Base-by-base conservation (phyloP, 108 stramenopile species). In the Pseudonitzschia delicatissima region DNA sequence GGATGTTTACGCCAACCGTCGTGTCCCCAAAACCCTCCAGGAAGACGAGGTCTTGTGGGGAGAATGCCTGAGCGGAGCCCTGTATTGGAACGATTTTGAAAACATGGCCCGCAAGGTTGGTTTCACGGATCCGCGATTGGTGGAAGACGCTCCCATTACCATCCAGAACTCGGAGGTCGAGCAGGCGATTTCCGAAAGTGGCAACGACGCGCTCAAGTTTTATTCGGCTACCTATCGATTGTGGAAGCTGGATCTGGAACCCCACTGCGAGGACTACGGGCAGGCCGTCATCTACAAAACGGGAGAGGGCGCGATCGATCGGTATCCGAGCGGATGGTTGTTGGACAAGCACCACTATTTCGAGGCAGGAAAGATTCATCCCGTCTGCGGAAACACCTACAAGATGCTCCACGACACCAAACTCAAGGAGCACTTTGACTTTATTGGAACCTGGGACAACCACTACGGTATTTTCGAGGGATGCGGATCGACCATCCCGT, bases 351-450 rank as follows among this genome's bases (percentile, higher is more conserved):
- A 92, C 77, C 96, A 96, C 76, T 78, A 68, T 65, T 91, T 98
- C 69, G 91, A 97, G 57, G 80, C 82, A 35, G 96, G 96, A 11
- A 88, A 91, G 63, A 76, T 95, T 7, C 82, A 90, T 60, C 86
- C 93, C 11, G 98, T 98, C 17, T 97, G 98, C 82, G 96, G 98
- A 4, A 98, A 98, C 77, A 97, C 96, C 1, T 92, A 79, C 71
- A 87, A 84, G 51, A 98, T 97, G 96, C 72, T 97, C 44, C 35
- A 90, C 45, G 77, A 94, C 48, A 87, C 92, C 0, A 69, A 87
- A 57, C 82, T 96, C 62, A 75, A 76, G 35, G 74, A 87, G 25
- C 89, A 96, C 55, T 96, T 96, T 79, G 85, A 87, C 2, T 95
- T 94, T 67, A 66, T 95, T 71, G 96, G 96, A 31, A 86, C 87